Evolutionary conservation across 495 filamentous ascomycete genomes (phyloP).

Genomic region (Apodospora peruviana): DNA sequence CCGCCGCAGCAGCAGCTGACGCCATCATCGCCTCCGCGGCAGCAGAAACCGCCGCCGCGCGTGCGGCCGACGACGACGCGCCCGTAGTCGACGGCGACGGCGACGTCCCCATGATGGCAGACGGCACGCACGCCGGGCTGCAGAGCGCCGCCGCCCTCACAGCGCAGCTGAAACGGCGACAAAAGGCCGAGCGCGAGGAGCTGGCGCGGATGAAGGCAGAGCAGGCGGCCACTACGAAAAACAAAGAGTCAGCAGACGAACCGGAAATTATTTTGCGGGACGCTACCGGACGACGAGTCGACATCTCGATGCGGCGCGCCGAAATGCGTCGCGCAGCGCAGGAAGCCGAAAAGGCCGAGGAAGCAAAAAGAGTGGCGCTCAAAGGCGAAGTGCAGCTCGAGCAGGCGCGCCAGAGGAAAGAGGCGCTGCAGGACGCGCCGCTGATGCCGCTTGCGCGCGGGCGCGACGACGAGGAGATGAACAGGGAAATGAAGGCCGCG

Average conservation of each 20-base stretch:
- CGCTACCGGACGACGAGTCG: conserved; percentile 85
- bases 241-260: conserved; percentile 29
- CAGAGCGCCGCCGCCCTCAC: conserved; percentile 78
- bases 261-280: conserved; percentile 86
- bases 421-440: conserved; percentile 69
- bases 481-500: conserved; percentile 68
- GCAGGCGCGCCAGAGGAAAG: conserved; percentile 45
- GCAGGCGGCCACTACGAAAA: conserved; percentile 20
- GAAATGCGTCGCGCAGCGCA: conserved; percentile 71
- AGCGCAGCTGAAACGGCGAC: conserved; percentile 57
- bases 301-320: conserved; percentile 82
- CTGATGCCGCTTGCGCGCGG: conserved; percentile 73
- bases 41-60: conserved; percentile 50
- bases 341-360: conserved; percentile 61
- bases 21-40: conserved; percentile 74
- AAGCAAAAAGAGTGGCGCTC: conserved; percentile 55
- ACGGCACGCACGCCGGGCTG: conserved; percentile 78
- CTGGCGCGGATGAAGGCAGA: conserved; percentile 35
- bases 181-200: conserved; percentile 44
- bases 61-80: conserved; percentile 41
- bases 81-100: background rate
- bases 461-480: conserved; percentile 77
- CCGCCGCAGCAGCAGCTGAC: conserved; percentile 68
- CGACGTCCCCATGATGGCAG: conserved; percentile 57
- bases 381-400: conserved; percentile 81